Percentiles rank a stretch among this genome's conserved stretches.
Evolutionary conservation across 169 alveolate species (phyloP).

Genomic region (Fabrea salina): DNA sequence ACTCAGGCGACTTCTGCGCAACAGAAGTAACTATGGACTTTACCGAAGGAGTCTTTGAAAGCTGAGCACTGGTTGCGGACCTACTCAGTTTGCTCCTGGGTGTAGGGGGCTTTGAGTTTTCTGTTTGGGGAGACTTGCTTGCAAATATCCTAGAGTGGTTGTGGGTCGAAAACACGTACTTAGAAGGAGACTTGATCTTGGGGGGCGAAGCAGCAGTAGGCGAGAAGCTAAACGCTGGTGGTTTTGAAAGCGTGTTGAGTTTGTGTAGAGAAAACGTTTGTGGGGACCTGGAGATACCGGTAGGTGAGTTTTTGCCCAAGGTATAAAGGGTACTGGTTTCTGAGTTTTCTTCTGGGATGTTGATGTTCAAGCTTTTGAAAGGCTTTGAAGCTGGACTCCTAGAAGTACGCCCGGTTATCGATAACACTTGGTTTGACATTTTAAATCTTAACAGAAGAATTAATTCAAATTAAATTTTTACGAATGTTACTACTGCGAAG

Average conservation of each 20-base stretch:
- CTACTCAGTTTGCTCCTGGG: no score
- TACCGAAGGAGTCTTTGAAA: no score
- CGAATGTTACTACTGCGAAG: conserved; percentile 11
- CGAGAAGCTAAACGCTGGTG: no score
- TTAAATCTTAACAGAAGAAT: conserved; percentile 1
- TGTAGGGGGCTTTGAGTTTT: no score
- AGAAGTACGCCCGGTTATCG: background rate
- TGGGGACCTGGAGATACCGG: background rate
- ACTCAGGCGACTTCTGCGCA: background rate
- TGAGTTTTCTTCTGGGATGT: background rate
- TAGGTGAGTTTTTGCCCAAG: background rate
- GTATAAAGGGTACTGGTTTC: background rate
- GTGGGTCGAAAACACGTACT: background rate
- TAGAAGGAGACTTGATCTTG: background rate
- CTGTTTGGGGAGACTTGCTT: background rate
- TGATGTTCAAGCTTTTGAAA: background rate
- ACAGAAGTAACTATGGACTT: no score
- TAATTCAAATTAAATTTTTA: no score
- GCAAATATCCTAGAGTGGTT: background rate
- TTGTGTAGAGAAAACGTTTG: background rate
- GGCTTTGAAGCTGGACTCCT: background rate
- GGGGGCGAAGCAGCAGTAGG: background rate
- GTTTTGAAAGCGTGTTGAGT: background rate
- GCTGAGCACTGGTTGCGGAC: no score
- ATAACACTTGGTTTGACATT: background rate